phyloP scores from a whole-genome alignment of 352 stramenopile species.

The Globisporangium solare region DNA sequence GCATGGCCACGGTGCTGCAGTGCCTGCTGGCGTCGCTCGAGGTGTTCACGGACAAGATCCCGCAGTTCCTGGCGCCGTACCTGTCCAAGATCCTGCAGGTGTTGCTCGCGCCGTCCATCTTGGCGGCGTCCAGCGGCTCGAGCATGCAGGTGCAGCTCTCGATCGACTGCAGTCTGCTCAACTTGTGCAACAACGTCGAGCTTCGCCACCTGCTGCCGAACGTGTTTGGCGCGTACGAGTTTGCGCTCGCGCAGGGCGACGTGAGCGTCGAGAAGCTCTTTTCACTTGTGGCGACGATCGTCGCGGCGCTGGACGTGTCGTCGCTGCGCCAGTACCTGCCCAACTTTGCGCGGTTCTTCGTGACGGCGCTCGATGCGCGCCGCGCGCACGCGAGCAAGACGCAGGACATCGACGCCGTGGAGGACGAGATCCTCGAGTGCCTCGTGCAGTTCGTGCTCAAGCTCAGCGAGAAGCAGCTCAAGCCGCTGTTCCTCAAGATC shows the following conservation, averaged over 20 bases:
- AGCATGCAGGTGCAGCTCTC: constrained; percentile 43
- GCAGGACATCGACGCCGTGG: constrained; percentile 56
- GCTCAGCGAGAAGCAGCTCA: constrained; percentile 87
- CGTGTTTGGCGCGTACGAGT: constrained; percentile 65
- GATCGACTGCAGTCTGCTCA: constrained; percentile 58
- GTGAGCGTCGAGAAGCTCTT: constrained; percentile 62
- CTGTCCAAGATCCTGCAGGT: constrained; percentile 55
- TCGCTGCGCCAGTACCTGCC: constrained; percentile 62
- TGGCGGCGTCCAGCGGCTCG: constrained; percentile 22
- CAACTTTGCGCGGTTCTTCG: constrained; percentile 81
- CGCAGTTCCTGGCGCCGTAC: constrained; percentile 80
- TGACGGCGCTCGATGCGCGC: constrained; percentile 68
- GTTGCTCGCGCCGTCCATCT: constrained; percentile 48
- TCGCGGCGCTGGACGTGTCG: constrained; percentile 40
- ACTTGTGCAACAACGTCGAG: constrained; percentile 69
- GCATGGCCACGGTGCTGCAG: constrained; percentile 57
- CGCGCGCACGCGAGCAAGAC: constrained; percentile 57
- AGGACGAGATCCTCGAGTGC: constrained; percentile 74
- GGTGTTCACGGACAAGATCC: constrained; percentile 80
- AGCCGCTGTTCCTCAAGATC: constrained; percentile 86
- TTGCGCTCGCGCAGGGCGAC: constrained; percentile 50
- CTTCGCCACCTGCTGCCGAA: constrained; percentile 69
- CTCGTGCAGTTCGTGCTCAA: constrained; percentile 83
- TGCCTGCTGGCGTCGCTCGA: constrained; percentile 72
- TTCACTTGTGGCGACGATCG: constrained; percentile 62